Evolutionary conservation across 192 early-diverging fungal species (phyloP).

Genomic region (Spizellomyces punctatus): DNA sequence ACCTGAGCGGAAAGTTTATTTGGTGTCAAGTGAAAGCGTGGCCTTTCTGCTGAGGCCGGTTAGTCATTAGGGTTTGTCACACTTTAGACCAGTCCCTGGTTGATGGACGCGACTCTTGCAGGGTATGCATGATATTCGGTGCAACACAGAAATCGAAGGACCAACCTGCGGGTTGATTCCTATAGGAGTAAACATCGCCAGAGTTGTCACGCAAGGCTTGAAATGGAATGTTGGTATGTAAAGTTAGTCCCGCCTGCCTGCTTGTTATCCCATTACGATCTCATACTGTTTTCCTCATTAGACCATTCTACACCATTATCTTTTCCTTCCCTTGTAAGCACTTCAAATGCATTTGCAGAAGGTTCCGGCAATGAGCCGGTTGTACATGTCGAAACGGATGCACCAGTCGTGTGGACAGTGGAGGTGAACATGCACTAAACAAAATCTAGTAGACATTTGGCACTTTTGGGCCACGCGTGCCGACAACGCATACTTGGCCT

Average conservation of each 20-base stretch:
- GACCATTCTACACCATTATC: slow-evolving; percentile 47
- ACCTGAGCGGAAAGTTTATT: slow-evolving; percentile 52
- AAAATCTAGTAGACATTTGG: too few relatives aligned
- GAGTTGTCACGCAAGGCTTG: slow-evolving; percentile 73
- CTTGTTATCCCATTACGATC: background rate
- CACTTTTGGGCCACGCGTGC: too few relatives aligned
- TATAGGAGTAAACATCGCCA: slow-evolving; percentile 63
- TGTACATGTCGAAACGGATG: slow-evolving; percentile 68
- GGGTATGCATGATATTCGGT: slow-evolving; percentile 70
- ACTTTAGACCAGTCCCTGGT: too few relatives aligned
- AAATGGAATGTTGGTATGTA: slow-evolving; percentile 81
- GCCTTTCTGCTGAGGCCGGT: slow-evolving; percentile 70
- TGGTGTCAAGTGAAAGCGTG: slow-evolving; percentile 76
- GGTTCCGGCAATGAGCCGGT: slow-evolving; percentile 32
- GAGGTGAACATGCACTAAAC: slow-evolving; percentile 45
- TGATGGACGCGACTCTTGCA: slow-evolving; percentile 26
- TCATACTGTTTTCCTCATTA: background rate
- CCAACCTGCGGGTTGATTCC: slow-evolving; percentile 90
- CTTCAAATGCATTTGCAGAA: slow-evolving; percentile 74
- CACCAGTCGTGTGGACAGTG: slow-evolving; percentile 80
- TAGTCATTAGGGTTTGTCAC: slow-evolving; percentile 7
- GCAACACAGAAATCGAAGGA: slow-evolving; percentile 67
- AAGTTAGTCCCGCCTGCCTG: slow-evolving; percentile 3
- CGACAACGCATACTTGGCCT: too few relatives aligned
- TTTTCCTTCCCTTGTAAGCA: slow-evolving; percentile 81